Percentiles rank a stretch among this genome's conserved stretches.
phyloP scores from a whole-genome alignment of 805 yeast species.

The Candida schatavii region DNA sequence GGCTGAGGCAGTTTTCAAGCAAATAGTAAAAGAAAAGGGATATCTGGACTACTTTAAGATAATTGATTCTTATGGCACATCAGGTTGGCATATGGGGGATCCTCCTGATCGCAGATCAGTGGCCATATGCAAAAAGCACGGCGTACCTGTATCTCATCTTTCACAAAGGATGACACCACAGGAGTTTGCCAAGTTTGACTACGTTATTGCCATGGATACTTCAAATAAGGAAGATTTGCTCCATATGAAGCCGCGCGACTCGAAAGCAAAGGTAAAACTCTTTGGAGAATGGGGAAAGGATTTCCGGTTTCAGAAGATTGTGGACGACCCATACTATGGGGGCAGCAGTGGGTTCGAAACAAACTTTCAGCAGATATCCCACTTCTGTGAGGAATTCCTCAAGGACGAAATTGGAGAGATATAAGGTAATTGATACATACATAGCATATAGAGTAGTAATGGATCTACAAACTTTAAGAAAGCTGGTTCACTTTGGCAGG shows the following conservation, averaged over 20 bases:
- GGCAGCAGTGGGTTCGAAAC: slow-evolving; percentile 79
- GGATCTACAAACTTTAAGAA: no score
- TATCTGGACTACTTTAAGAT: slow-evolving; percentile 40
- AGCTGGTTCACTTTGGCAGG: no score
- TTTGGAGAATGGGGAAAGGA: slow-evolving; percentile 83
- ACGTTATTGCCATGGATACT: slow-evolving; percentile 69
- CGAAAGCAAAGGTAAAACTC: slow-evolving; percentile 50
- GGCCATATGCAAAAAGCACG: slow-evolving; percentile 63
- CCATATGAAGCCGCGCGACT: slow-evolving; percentile 49
- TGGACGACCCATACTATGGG: slow-evolving; percentile 93
- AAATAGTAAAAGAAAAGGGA: slow-evolving; percentile 55
- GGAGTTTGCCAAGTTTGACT: slow-evolving; percentile 61
- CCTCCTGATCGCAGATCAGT: slow-evolving; percentile 75
- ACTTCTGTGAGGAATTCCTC: slow-evolving; percentile 72
- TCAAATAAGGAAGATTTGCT: slow-evolving; percentile 52
- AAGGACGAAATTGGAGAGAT: slow-evolving; percentile 40
- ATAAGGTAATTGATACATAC: no score
- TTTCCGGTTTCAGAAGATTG: slow-evolving; percentile 48
- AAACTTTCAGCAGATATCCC: slow-evolving; percentile 70
- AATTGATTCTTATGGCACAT: slow-evolving; percentile 89
- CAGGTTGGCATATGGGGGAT: slow-evolving; percentile 81
- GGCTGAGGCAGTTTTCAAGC: slow-evolving; percentile 91
- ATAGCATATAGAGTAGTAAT: no score
- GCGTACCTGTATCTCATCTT: slow-evolving; percentile 68
- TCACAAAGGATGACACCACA: slow-evolving; percentile 64